These are phyloP conservation scores for Trichoderma sp. DNA, from an alignment of 2,329 filamentous ascomycete species.

Conservation along the genomic window DNA sequence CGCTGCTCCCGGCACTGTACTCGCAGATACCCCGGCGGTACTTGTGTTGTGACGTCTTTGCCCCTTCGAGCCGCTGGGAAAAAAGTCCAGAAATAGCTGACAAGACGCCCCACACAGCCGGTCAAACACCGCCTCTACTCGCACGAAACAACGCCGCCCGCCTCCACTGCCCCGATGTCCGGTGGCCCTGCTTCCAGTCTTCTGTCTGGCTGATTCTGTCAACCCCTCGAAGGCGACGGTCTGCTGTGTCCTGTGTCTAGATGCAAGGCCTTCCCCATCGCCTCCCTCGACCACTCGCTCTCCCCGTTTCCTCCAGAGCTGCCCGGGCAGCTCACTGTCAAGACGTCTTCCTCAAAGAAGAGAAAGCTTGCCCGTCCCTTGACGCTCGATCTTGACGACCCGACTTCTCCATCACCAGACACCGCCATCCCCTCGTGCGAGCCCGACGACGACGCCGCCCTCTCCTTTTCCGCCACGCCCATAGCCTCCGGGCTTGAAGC, in stretches of 20 bases:
- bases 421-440: constrained; percentile 53
- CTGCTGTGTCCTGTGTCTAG: constrained; percentile 7
- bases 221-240: constrained; percentile 19
- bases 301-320: constrained; percentile 43
- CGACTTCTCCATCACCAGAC: constrained; percentile 42
- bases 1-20: background rate
- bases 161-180: constrained; percentile 21
- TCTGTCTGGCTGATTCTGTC: constrained; percentile 20
- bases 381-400: constrained; percentile 41
- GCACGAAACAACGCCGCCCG: constrained; percentile 13
- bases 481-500: constrained; percentile 38
- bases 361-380: constrained; percentile 59
- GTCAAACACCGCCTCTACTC: constrained; percentile 15
- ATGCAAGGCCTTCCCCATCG: constrained; percentile 16
- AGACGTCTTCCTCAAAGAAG: constrained; percentile 73
- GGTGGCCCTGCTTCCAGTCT: constrained; percentile 13
- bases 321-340: constrained; percentile 65
- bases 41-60: constrained; percentile 12
- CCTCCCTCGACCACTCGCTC: constrained; percentile 10
- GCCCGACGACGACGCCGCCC: constrained; percentile 46
- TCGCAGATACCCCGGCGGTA: background rate
- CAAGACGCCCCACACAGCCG: constrained; percentile 17
- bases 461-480: constrained; percentile 49
- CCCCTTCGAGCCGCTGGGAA: background rate
- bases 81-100: constrained; percentile 10